Base-by-base conservation (phyloP, 441 rosid species). In the Brassica hybrid region DNA sequence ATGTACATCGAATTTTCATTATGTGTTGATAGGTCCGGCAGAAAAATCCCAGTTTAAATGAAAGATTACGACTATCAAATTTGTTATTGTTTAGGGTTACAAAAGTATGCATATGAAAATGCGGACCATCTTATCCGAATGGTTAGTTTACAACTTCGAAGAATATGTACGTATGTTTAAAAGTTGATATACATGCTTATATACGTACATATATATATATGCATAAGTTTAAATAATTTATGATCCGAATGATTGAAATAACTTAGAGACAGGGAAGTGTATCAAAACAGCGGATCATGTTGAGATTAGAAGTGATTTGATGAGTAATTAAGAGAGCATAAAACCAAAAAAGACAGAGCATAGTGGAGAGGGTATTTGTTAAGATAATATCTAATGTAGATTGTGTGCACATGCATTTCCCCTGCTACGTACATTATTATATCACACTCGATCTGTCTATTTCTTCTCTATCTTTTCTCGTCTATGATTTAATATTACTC, bases 341-440 rank as follows among this genome's bases (percentile, higher is more conserved):
- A 60, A 12, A 72, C 65, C 83, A 76, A 76, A 80, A 74, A n/a
- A 77, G 86, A 87, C 90, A 87, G 85, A 82, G 84, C 79, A 63
- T n/a, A n/a, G n/a, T n/a, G 57, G 57, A 50, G 57, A 14, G 57
- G 14, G 57, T 50, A 64, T 57, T 64, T n/a, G 34, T 72, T 23
- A 34, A 87, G 75, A 86, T 79, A 60, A 86, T 85, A 91, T 89
- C 91, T 82, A 88, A 82, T 71, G 78, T 89, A 91, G 96, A 91
- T 93, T 89, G 79, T 43, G 86, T 83, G 88, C 97, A 90, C 93
- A 90, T 89, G 94, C 84, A 80, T 74, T 79, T 68, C 78, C 73
- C 72, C 82, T 79, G 65, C 79, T 75, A 25, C 81, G 36, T 19
- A 13, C 0, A 66, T 32, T n/a, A 72, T 65, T 71, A 72, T 65